Base-by-base conservation (phyloP, 1,284 basidiomycete species). In the Ustilago esculenta region DNA sequence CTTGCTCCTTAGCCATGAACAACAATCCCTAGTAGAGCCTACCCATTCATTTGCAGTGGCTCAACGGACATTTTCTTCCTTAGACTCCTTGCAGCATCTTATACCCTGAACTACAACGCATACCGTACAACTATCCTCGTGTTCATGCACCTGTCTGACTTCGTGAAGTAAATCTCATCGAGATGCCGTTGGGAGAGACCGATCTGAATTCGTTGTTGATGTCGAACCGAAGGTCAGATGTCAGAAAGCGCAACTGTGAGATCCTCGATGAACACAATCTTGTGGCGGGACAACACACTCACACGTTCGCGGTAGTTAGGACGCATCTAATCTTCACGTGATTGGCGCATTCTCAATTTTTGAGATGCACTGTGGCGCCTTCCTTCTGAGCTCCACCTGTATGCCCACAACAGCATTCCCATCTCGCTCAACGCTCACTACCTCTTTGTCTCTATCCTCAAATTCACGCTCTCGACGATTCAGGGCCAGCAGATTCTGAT, bases 271-370 rank as follows among this genome's bases (percentile, higher is more conserved):
- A n/a, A n/a, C n/a, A n/a, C n/a, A n/a, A n/a, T n/a, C n/a, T n/a
- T n/a, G n/a, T n/a, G n/a, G n/a, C n/a, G n/a, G n/a, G n/a, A n/a
- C n/a, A n/a, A n/a, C n/a, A n/a, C n/a, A n/a, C n/a, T n/a, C 47
- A 53, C 53, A 49, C 47, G 39, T 46, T 10, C 43, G 43, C 48
- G 44, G 15, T 12, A 10, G 18, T 5, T 1, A 14, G 15, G 5
- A 17, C 9, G 20, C 17, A 51, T 45, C 61, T 37, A 54, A 57
- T 53, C 40, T 48, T 44, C 61, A 64, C 54, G 61, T 64, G 61
- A 64, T 52, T 41, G 32, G 37, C 42, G 12, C 34, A 17, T 27
- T 35, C 34, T 23, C 15, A 39, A 42, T 48, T 45, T 56, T 64
- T 39, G 45, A 51, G 43, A 40, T 23, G 10, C 27, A 36, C 14